These are phyloP conservation scores for Nakazawaea holstii DNA, from an alignment of 805 yeast genomes.

Conservation along the genomic window DNA sequence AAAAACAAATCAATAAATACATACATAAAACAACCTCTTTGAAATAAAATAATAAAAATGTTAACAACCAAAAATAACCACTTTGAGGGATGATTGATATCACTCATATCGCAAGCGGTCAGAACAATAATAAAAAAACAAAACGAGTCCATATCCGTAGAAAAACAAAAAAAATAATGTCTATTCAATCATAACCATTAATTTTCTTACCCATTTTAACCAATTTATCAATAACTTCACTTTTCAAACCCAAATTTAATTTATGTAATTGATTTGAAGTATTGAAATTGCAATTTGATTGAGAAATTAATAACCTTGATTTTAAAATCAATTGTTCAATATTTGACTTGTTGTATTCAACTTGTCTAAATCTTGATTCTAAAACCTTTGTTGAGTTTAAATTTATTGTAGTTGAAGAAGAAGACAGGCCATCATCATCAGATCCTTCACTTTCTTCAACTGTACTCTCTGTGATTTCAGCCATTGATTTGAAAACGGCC, in stretches of 20 bases:
- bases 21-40: too few relatives aligned
- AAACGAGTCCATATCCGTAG: not conserved
- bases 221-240: slow-evolving; percentile 24
- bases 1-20: too few relatives aligned
- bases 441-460: slow-evolving; percentile 5
- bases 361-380: slow-evolving; percentile 2
- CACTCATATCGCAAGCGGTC: not conserved
- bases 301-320: slow-evolving; percentile 18
- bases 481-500: not conserved
- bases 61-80: too few relatives aligned
- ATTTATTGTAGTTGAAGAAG: slow-evolving; percentile 4
- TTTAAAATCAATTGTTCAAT: slow-evolving; percentile 19
- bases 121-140: not conserved
- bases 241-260: slow-evolving; percentile 22
- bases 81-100: too few relatives aligned
- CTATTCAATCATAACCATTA: slow-evolving; percentile 20
- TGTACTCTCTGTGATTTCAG: not conserved
- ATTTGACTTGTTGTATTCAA: slow-evolving; percentile 12
- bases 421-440: slow-evolving; percentile 7
- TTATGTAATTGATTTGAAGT: slow-evolving; percentile 16
- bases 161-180: not conserved
- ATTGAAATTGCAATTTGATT: not conserved
- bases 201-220: slow-evolving; percentile 22
- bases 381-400: not conserved
- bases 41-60: too few relatives aligned